Percentiles rank a stretch among this genome's conserved stretches.
Conservation (phyloP, 495 filamentous ascomycete genomes). For the Tuber aestivum region DNA sequence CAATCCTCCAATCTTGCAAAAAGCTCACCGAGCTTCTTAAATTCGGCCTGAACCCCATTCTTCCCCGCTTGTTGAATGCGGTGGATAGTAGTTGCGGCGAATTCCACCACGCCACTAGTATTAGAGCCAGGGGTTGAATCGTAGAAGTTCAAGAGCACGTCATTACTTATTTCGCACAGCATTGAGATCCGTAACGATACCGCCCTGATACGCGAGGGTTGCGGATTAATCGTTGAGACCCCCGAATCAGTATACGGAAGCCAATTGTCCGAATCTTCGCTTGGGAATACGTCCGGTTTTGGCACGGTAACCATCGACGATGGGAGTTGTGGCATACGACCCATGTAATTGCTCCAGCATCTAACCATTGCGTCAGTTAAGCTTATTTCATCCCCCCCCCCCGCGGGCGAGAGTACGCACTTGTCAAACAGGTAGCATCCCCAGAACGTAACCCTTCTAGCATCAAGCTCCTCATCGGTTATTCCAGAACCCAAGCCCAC, state of each 20-base stretch:
- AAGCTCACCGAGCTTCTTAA: constrained; percentile 88
- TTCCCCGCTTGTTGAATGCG: constrained; percentile 42
- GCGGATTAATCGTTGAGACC: constrained; percentile 54
- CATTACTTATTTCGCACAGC: constrained; percentile 87
- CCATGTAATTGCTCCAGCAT: constrained; percentile 97
- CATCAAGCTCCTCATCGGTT: constrained; percentile 80
- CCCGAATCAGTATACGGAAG: constrained; percentile 83
- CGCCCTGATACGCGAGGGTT: constrained; percentile 77
- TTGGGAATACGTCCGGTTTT: constrained; percentile 85
- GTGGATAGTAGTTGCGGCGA: constrained; percentile 49
- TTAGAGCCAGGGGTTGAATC: constrained; percentile 56
- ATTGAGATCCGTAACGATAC: constrained; percentile 74
- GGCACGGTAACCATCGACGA: constrained; percentile 70
- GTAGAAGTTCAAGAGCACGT: constrained; percentile 85
- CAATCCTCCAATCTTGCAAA: constrained; percentile 87
- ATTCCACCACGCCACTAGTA: constrained; percentile 44
- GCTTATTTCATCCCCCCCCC: neutral
- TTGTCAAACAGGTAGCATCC: constrained; percentile 98
- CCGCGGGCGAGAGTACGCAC: constrained; percentile 44
- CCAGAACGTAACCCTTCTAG: constrained; percentile 89
- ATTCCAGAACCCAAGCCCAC: constrained; percentile 49
- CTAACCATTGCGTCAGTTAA: constrained; percentile 45
- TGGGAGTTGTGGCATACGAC: constrained; percentile 80
- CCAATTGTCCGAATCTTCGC: constrained; percentile 81
- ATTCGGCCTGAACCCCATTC: constrained; percentile 52